These are phyloP conservation scores for Williopsis jadinii DNA, from an alignment of 1,139 yeast genomes.

Conservation along the genomic window DNA sequence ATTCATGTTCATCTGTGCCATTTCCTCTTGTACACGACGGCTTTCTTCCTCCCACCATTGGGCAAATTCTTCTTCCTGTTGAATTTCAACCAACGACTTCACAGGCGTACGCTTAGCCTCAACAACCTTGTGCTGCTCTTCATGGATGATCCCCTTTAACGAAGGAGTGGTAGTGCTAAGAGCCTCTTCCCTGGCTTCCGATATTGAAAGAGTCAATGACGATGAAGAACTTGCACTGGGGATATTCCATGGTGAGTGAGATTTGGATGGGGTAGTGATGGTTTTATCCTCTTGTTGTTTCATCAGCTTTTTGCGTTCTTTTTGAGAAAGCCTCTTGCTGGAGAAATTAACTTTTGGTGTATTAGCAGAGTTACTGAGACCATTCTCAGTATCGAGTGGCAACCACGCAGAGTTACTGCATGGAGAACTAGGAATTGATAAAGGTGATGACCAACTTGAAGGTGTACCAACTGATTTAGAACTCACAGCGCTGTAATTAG, in stretches of 20 bases:
- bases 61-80: slow-evolving; percentile 73
- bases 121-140: slow-evolving; percentile 43
- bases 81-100: slow-evolving; percentile 56
- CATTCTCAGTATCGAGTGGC: no score
- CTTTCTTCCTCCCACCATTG: slow-evolving; percentile 80
- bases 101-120: slow-evolving; percentile 24
- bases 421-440: slow-evolving; percentile 5
- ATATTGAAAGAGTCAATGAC: slow-evolving; percentile 5
- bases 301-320: slow-evolving; percentile 20
- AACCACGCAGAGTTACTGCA: not conserved
- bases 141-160: slow-evolving; percentile 33
- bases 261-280: not conserved
- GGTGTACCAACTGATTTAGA: slow-evolving; percentile 7
- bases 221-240: slow-evolving; percentile 2
- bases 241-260: slow-evolving; percentile 15
- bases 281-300: slow-evolving; percentile 9
- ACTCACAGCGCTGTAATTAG: slow-evolving; percentile 1
- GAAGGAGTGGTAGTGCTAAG: slow-evolving; percentile 17
- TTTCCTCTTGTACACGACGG: slow-evolving; percentile 45
- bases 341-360: slow-evolving; percentile 3
- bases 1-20: slow-evolving; percentile 7
- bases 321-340: slow-evolving; percentile 18
- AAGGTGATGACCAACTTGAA: slow-evolving; percentile 2
- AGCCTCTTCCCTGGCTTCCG: slow-evolving; percentile 14
- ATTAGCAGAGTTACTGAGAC: no score